A percentile compares a stretch with the other conserved stretches of the same genome.
These are phyloP conservation scores for Xylariaceae sp. DNA, from an alignment of 2,329 filamentous ascomycete genomes.

Conservation along the genomic window DNA sequence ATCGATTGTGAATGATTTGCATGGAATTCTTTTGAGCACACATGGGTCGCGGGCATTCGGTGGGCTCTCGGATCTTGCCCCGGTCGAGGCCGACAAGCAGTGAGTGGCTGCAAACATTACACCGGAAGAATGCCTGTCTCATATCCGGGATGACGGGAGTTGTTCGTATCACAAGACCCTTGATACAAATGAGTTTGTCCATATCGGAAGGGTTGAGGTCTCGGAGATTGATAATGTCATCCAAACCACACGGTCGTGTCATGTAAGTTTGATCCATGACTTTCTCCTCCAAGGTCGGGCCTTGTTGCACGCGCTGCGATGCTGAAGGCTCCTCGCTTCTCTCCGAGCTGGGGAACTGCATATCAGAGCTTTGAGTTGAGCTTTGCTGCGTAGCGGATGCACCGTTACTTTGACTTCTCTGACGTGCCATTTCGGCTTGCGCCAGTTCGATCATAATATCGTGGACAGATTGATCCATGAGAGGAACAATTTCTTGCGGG, in stretches of 20 bases:
- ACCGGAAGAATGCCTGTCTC: constrained; percentile 98
- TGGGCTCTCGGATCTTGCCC: constrained; percentile 93
- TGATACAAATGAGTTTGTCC: constrained; percentile 92
- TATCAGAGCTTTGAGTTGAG: constrained; percentile 62
- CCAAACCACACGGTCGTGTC: constrained; percentile 82
- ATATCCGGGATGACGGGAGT: constrained; percentile 97
- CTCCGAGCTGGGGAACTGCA: constrained; percentile 76
- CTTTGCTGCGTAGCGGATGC: constrained; percentile 49
- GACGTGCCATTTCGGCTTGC: constrained; percentile 67
- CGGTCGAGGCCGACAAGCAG: constrained; percentile 88
- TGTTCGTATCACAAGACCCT: constrained; percentile 90
- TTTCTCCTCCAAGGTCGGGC: constrained; percentile 66
- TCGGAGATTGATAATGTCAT: constrained; percentile 81
- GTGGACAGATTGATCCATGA: constrained; percentile 93
- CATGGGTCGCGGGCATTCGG: constrained; percentile 73
- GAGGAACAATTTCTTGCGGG: constrained; percentile 89
- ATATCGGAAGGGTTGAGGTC: constrained; percentile 93
- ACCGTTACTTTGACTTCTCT: constrained; percentile 42
- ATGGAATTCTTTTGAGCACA: constrained; percentile 90
- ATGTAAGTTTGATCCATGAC: constrained; percentile 77
- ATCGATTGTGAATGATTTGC: constrained; percentile 97
- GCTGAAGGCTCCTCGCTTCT: constrained; percentile 46
- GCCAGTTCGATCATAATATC: constrained; percentile 90
- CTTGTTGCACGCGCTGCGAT: constrained; percentile 40
- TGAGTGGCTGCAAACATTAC: constrained; percentile 86